Percentiles rank a stretch among this genome's conserved stretches.
These are phyloP conservation scores for Pseudogymnoascus sp. DNA, from an alignment of 2,329 filamentous ascomycete species.

Conservation along the genomic window DNA sequence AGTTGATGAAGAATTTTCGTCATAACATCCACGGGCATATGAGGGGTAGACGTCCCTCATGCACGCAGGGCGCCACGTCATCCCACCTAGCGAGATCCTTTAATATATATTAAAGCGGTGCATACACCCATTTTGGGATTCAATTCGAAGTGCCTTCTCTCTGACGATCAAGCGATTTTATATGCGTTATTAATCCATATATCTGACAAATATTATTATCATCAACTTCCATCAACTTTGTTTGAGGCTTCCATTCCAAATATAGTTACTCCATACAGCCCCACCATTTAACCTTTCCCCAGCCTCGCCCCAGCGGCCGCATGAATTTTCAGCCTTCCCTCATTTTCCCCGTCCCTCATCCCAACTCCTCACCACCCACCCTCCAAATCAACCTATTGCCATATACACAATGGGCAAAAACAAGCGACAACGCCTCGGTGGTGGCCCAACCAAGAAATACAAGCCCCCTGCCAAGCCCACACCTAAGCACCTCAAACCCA, in stretches of 20 bases:
- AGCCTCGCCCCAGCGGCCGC: slow-evolving; percentile 4
- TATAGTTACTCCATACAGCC: neutral
- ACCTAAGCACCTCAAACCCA: slow-evolving; percentile 14
- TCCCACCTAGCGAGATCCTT: neutral
- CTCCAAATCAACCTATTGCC: neutral
- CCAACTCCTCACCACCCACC: neutral
- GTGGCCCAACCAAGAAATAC: slow-evolving; percentile 15
- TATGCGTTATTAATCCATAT: neutral
- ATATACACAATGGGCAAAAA: slow-evolving; percentile 23
- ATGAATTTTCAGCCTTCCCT: slow-evolving; percentile 8
- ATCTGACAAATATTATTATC: neutral
- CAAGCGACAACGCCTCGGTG: slow-evolving; percentile 19
- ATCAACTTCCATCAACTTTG: neutral
- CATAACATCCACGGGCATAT: neutral
- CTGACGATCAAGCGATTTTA: neutral
- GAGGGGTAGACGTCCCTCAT: neutral
- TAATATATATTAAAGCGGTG: neutral
- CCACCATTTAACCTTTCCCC: slow-evolving; percentile 2
- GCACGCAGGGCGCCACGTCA: neutral
- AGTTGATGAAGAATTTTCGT: neutral
- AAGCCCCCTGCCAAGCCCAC: slow-evolving; percentile 13
- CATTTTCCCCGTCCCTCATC: neutral
- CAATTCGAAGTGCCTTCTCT: neutral
- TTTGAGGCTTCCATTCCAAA: neutral
- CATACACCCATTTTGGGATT: neutral